These are phyloP conservation scores for Sechiopsis laciniata DNA, from an alignment of 306 rosid genomes.

Conservation along the genomic window DNA sequence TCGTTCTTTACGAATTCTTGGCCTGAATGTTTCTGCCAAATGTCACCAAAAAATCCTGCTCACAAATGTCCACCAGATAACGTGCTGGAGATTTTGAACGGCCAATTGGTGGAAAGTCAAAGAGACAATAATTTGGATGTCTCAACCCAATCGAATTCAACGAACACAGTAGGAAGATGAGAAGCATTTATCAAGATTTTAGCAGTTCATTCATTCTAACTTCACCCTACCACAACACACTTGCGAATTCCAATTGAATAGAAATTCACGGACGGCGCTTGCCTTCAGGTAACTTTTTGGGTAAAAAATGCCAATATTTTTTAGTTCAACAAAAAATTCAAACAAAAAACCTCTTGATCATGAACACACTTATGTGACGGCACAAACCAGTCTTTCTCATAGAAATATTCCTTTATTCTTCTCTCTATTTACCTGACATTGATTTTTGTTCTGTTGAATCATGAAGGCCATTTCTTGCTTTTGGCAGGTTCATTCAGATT, in stretches of 20 bases:
- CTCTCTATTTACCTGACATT: background rate
- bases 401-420: background rate
- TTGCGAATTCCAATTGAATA: constrained; percentile 27
- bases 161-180: constrained; percentile 32
- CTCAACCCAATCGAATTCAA: constrained; percentile 34
- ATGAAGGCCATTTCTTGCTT: background rate
- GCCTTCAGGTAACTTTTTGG: constrained; percentile 16
- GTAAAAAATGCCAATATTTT: background rate
- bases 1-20: constrained; percentile 96
- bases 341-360: too few relatives aligned
- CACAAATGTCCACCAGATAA: constrained; percentile 80
- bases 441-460: constrained; percentile 8
- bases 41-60: constrained; percentile 50
- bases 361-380: too few relatives aligned
- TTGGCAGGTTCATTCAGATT: background rate
- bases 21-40: constrained; percentile 97
- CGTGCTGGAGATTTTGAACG: constrained; percentile 46
- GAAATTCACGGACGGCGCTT: background rate
- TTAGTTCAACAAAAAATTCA: too few relatives aligned
- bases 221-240: constrained; percentile 24
- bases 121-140: constrained; percentile 23
- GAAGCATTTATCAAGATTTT: constrained; percentile 22
- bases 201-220: constrained; percentile 27
- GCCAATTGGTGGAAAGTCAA: constrained; percentile 44
- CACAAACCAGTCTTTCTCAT: background rate